A percentile compares a stretch with the other conserved stretches of the same genome.
These are phyloP conservation scores for Chrysoporthe cubensis DNA, from an alignment of 2,329 filamentous ascomycete species.

Conservation along the genomic window DNA sequence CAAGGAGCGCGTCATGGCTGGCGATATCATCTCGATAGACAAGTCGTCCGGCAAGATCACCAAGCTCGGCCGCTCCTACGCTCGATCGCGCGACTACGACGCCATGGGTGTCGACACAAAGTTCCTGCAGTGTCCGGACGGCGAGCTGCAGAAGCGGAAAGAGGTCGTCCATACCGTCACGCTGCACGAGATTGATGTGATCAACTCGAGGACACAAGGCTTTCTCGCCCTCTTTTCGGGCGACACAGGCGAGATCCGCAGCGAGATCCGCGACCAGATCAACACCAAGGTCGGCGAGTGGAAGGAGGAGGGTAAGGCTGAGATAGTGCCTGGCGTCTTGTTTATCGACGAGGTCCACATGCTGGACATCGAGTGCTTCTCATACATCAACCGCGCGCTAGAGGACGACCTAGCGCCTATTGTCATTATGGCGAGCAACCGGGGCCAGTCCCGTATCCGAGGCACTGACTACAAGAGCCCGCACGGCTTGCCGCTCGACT, in stretches of 20 bases:
- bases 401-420: conserved; percentile 95
- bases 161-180: conserved; percentile 97
- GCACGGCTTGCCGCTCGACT: conserved; percentile 92
- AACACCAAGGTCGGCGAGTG: conserved; percentile 98
- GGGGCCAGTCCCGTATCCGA: conserved; percentile 86
- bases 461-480: conserved; percentile 93
- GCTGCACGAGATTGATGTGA: conserved; percentile 97
- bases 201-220: conserved; percentile 98
- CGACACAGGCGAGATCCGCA: conserved; percentile 96
- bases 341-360: conserved; percentile 99
- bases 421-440: conserved; percentile 99
- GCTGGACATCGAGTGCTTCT: conserved; percentile 99
- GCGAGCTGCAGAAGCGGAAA: conserved; percentile 94
- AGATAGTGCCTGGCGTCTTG: conserved; percentile 94
- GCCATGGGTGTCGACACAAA: conserved; percentile 99
- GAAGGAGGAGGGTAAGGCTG: conserved; percentile 99
- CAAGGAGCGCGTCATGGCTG: conserved; percentile 98
- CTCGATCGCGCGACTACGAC: conserved; percentile 95
- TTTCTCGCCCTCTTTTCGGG: conserved; percentile 97
- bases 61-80: conserved; percentile 93
- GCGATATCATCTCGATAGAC: conserved; percentile 97
- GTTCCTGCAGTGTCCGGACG: conserved; percentile 96
- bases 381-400: conserved; percentile 94
- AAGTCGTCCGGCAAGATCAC: conserved; percentile 98
- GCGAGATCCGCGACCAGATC: conserved; percentile 97